These are phyloP conservation scores for Colletotrichum theobromicola DNA, from an alignment of 2,329 filamentous ascomycete genomes.

Conservation along the genomic window DNA sequence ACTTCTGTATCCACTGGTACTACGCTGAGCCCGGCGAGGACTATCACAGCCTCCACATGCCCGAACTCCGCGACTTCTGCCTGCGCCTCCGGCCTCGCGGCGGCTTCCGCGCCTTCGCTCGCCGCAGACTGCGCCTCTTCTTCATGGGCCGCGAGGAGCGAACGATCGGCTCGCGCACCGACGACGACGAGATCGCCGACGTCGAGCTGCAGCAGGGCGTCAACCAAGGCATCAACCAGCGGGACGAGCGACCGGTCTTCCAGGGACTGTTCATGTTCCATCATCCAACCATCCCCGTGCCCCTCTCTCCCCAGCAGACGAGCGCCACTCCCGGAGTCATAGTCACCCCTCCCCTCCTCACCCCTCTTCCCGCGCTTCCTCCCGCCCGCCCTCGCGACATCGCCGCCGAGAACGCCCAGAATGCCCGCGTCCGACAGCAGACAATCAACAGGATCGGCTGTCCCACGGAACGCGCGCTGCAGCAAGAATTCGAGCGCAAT, in stretches of 20 bases:
- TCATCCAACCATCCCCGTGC: not conserved
- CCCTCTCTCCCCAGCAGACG: not conserved
- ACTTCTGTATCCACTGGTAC: slow-evolving; percentile 6
- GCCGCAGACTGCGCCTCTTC: not conserved
- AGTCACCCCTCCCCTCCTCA: not conserved
- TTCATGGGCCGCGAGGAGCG: not conserved
- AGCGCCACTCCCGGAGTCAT: not conserved
- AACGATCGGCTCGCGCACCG: not conserved
- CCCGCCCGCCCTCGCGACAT: not conserved
- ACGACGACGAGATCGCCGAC: not conserved
- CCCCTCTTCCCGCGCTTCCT: not conserved
- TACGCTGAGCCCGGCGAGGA: not conserved
- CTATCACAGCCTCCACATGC: not conserved
- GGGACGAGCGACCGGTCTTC: not conserved
- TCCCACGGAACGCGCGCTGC: not conserved
- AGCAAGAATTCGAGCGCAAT: not conserved
- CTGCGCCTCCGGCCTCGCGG: not conserved
- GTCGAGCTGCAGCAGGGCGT: not conserved
- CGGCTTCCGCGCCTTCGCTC: not conserved
- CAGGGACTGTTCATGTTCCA: not conserved
- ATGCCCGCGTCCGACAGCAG: not conserved
- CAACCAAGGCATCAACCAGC: not conserved
- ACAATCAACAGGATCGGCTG: not conserved
- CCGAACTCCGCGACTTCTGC: not conserved
- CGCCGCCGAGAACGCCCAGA: not conserved